A percentile compares a stretch with the other conserved stretches of the same genome.
phyloP scores from a whole-genome alignment of 164 flowering plant genomes.

The Platanus orientalis region DNA sequence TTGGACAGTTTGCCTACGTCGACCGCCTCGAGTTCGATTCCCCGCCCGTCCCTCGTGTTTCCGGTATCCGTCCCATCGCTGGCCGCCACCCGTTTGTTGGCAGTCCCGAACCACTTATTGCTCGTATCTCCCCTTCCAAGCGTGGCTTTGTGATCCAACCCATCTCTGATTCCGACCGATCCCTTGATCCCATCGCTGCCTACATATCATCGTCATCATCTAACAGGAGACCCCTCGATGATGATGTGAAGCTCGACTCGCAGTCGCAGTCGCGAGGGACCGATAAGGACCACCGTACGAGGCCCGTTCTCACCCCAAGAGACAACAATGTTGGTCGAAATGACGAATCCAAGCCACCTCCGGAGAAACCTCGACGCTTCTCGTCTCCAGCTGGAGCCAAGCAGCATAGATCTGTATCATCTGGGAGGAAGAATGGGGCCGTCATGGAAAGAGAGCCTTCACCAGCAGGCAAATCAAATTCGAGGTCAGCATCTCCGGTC shows the following conservation, averaged over 20 bases:
- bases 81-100: constrained; percentile 81
- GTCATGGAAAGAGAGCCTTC: constrained; percentile 59
- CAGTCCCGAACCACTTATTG: constrained; percentile 63
- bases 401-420: constrained; percentile 43
- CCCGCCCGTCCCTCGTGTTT: constrained; percentile 73
- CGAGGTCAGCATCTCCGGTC: constrained; percentile 78
- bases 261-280: too few relatives aligned
- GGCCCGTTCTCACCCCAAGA: constrained; percentile 36
- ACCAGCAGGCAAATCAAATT: constrained; percentile 48
- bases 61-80: constrained; percentile 68
- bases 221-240: constrained; percentile 17
- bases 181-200: constrained; percentile 42
- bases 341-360: neutral
- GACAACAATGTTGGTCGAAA: constrained; percentile 23
- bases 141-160: constrained; percentile 76
- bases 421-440: constrained; percentile 44
- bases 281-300: constrained; percentile 13
- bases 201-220: too few relatives aligned
- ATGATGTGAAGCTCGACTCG: neutral
- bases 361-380: constrained; percentile 44
- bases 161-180: constrained; percentile 46
- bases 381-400: constrained; percentile 45
- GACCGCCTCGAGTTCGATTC: constrained; percentile 61
- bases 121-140: constrained; percentile 46
- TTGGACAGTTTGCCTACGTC: constrained; percentile 81